phyloP scores from a whole-genome alignment of 2,329 filamentous ascomycete genomes.

The Oidium heveae region DNA sequence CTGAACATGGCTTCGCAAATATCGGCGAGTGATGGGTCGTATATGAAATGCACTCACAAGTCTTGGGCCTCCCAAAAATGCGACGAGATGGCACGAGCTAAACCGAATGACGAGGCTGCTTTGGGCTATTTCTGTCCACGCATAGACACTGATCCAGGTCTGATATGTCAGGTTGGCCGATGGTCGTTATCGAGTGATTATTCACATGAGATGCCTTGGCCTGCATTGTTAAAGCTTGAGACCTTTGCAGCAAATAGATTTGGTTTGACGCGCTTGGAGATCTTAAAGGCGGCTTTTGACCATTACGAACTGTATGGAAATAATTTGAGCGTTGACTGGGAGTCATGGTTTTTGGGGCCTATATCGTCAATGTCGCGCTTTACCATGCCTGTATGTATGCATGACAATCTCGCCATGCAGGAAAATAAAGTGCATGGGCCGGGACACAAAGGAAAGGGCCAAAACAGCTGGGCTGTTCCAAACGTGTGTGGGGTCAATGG shows the following conservation, averaged over 20 bases:
- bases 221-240: neutral
- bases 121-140: neutral
- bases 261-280: neutral
- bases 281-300: neutral
- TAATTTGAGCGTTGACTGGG: neutral
- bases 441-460: neutral
- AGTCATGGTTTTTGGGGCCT: neutral
- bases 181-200: neutral
- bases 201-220: neutral
- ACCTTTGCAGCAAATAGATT: neutral
- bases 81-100: neutral
- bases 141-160: neutral
- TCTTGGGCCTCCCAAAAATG: neutral
- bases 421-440: neutral
- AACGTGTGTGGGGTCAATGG: neutral
- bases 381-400: neutral
- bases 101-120: neutral
- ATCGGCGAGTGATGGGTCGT: slow-evolving; percentile 1
- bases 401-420: neutral
- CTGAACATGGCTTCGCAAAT: slow-evolving; percentile 1
- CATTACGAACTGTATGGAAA: neutral
- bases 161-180: neutral
- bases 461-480: neutral
- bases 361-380: neutral
- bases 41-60: slow-evolving; percentile 3